These are phyloP conservation scores for Dalbergia cultrata DNA, from an alignment of 306 rosid genomes.

Conservation along the genomic window DNA sequence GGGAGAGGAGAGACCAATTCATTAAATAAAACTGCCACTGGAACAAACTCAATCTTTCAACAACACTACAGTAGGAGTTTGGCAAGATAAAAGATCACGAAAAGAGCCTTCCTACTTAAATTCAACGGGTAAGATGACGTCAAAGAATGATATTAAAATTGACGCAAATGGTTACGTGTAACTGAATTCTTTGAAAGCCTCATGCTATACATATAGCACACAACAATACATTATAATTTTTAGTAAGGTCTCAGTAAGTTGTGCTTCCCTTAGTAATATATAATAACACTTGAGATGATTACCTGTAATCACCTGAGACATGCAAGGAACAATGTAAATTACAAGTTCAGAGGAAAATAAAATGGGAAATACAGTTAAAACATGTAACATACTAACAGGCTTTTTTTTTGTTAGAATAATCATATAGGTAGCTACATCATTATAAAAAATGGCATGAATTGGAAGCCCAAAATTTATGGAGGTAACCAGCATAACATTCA, in stretches of 20 bases:
- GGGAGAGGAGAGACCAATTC: neutral
- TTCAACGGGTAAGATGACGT: slow-evolving; percentile 7
- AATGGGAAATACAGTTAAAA: neutral
- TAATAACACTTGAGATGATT: slow-evolving; percentile 8
- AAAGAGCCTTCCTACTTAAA: slow-evolving; percentile 20
- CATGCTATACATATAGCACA: neutral
- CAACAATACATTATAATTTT: neutral
- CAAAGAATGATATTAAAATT: slow-evolving; percentile 21
- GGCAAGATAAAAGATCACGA: neutral
- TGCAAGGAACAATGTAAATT: slow-evolving; percentile 5
- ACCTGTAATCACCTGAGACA: neutral
- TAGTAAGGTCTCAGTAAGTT: slow-evolving; percentile 12
- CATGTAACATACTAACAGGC: slow-evolving; percentile 2
- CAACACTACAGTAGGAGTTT: neutral
- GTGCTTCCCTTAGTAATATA: slow-evolving; percentile 21
- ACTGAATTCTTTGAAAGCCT: neutral
- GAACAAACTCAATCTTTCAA: neutral
- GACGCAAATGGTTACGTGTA: slow-evolving; percentile 15
- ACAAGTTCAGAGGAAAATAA: neutral
- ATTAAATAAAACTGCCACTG: slow-evolving; percentile 12
- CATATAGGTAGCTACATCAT: slow-evolving; percentile 16
- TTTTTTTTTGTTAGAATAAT: neutral
- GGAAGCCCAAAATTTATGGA: slow-evolving; percentile 21
- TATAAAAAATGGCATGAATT: neutral
- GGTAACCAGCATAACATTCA: slow-evolving; percentile 5